These are phyloP conservation scores for Hirsutella thompsonii DNA, from an alignment of 2,329 filamentous ascomycete genomes.

Conservation along the genomic window DNA sequence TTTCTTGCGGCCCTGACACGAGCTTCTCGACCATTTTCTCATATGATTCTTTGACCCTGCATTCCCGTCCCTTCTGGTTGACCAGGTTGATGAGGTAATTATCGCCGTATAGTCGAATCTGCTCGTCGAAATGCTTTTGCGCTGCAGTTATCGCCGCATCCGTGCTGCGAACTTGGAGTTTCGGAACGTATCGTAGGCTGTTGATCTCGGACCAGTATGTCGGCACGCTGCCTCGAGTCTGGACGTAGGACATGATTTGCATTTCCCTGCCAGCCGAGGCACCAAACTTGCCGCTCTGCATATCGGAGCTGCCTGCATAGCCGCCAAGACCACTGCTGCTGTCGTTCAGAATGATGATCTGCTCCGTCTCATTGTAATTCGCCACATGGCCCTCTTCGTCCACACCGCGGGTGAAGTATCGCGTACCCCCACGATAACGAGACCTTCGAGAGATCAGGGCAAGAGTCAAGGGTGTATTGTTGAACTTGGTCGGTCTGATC, in stretches of 20 bases:
- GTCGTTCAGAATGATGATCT: conserved; percentile 83
- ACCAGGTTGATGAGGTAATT: conserved; percentile 97
- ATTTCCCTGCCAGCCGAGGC: conserved; percentile 54
- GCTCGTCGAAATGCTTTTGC: conserved; percentile 80
- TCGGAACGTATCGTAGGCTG: conserved; percentile 80
- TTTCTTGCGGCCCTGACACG: conserved; percentile 54
- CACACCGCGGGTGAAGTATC: conserved; percentile 89
- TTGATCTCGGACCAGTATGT: conserved; percentile 97
- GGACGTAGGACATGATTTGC: conserved; percentile 87
- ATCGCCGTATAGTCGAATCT: conserved; percentile 86
- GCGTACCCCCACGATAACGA: conserved; percentile 75
- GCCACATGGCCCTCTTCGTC: conserved; percentile 92
- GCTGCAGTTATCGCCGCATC: conserved; percentile 71
- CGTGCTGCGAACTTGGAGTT: conserved; percentile 73
- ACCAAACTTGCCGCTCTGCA: conserved; percentile 59
- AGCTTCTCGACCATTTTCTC: conserved; percentile 77
- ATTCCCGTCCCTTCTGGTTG: conserved; percentile 88
- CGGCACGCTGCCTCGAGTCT: conserved; percentile 91
- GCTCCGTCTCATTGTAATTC: conserved; percentile 98
- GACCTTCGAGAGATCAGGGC: conserved; percentile 81
- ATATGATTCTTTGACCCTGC: conserved; percentile 82
- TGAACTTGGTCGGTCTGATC: conserved; percentile 76
- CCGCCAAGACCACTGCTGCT: conserved; percentile 60
- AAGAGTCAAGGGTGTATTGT: conserved; percentile 72
- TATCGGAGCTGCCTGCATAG: conserved; percentile 63